Evolutionary conservation across 2,329 filamentous ascomycete species (phyloP).

Genomic region (Ceratocystis colombiana): DNA sequence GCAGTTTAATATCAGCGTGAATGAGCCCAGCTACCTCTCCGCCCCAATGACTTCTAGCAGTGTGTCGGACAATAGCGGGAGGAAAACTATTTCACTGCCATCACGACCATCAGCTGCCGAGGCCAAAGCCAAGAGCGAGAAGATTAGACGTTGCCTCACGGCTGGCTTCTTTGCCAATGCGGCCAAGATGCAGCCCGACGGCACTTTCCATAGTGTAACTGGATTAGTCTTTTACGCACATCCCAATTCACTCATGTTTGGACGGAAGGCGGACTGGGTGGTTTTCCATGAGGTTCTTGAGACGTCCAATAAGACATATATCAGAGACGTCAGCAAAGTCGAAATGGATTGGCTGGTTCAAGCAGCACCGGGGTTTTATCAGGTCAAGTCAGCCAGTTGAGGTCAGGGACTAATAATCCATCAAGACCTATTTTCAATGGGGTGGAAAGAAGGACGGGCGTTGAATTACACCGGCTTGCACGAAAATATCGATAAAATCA

Average conservation of each 20-base stretch:
- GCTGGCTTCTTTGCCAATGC: constrained; percentile 89
- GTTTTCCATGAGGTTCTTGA: constrained; percentile 91
- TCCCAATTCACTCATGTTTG: constrained; percentile 89
- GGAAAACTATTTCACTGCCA: constrained; percentile 8
- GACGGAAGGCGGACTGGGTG: constrained; percentile 92
- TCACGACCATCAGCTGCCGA: constrained; percentile 27
- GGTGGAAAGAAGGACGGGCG: not conserved
- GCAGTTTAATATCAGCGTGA: constrained; percentile 63
- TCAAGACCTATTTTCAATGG: no score
- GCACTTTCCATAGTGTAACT: constrained; percentile 76
- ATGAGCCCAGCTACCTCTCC: constrained; percentile 44
- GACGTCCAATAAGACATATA: constrained; percentile 77
- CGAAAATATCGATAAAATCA: not conserved
- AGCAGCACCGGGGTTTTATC: constrained; percentile 77
- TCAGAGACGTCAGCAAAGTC: constrained; percentile 85
- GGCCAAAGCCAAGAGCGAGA: constrained; percentile 44
- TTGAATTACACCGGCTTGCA: not conserved
- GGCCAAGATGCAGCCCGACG: constrained; percentile 87
- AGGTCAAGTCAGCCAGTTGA: constrained; percentile 35
- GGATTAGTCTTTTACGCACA: constrained; percentile 76
- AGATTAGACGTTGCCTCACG: constrained; percentile 75
- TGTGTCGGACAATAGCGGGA: not conserved
- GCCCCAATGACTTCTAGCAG: constrained; percentile 28
- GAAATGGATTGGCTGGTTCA: constrained; percentile 88
- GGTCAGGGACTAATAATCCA: constrained; percentile 12